These are phyloP conservation scores for Colletotrichum sansevieriae DNA, from an alignment of 2,329 filamentous ascomycete genomes.

Conservation along the genomic window DNA sequence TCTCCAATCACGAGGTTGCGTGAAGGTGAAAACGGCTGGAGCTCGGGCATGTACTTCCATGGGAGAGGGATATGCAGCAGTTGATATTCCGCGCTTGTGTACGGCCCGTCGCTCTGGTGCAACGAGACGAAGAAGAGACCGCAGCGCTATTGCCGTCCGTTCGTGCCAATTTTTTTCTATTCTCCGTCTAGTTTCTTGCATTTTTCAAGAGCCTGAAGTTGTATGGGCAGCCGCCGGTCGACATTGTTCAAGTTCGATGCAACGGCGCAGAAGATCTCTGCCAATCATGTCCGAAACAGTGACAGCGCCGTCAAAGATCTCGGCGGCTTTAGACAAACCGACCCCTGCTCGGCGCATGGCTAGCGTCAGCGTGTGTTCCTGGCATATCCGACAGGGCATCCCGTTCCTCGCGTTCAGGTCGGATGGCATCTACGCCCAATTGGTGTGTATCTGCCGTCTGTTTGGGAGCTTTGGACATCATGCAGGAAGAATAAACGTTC, in stretches of 20 bases:
- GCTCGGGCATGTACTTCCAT: not conserved
- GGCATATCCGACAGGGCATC: conserved; percentile 22
- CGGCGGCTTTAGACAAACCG: conserved; percentile 19
- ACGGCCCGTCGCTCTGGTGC: conserved; percentile 9
- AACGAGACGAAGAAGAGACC: not conserved
- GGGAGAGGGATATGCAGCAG: not conserved
- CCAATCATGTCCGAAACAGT: conserved; percentile 31
- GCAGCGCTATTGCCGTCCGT: not conserved
- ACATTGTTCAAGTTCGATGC: conserved; percentile 5
- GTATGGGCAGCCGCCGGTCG: conserved; percentile 13
- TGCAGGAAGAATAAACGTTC: conserved; percentile 8
- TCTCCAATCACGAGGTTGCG: not conserved
- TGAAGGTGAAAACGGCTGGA: not conserved
- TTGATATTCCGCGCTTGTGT: not conserved
- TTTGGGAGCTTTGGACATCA: conserved; percentile 7
- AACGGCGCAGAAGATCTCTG: conserved; percentile 27
- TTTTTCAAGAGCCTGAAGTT: not conserved
- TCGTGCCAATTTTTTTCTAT: not conserved
- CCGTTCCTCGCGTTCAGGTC: conserved; percentile 19
- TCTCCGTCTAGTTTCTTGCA: not conserved
- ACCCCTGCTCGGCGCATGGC: conserved; percentile 24
- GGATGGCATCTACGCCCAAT: not conserved
- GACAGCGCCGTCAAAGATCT: conserved; percentile 40
- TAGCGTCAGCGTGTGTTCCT: conserved; percentile 32
- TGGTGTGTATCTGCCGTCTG: conserved; percentile 6